A percentile compares a stretch with the other conserved stretches of the same genome.
phyloP scores from a whole-genome alignment of 495 filamentous ascomycete genomes.

The Trichoderma orchidacearum region DNA sequence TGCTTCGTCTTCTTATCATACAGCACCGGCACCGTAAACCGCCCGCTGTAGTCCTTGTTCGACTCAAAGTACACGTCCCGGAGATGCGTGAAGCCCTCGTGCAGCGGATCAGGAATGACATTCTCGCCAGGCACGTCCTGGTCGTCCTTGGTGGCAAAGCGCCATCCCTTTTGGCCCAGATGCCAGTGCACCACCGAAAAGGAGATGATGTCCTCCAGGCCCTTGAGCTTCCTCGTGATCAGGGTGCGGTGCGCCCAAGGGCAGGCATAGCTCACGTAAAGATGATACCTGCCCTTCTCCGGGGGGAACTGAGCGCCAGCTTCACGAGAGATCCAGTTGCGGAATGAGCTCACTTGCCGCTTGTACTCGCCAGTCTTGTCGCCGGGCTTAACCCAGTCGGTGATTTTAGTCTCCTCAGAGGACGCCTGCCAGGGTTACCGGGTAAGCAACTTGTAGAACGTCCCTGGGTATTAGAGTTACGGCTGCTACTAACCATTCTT shows the following conservation, averaged over 20 bases:
- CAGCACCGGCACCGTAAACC: constrained; percentile 69
- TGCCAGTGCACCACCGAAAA: constrained; percentile 58
- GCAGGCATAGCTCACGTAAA: constrained; percentile 64
- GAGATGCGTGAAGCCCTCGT: constrained; percentile 43
- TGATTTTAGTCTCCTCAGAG: constrained; percentile 39
- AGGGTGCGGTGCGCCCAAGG: constrained; percentile 77
- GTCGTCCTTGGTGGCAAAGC: constrained; percentile 54
- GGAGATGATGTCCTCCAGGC: constrained; percentile 58
- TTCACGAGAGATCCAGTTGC: constrained; percentile 51
- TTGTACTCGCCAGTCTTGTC: constrained; percentile 85
- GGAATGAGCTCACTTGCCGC: constrained; percentile 56
- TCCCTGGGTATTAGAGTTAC: neutral
- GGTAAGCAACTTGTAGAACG: neutral
- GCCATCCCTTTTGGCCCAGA: constrained; percentile 57
- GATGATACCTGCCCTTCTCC: constrained; percentile 63
- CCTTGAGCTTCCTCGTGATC: constrained; percentile 66
- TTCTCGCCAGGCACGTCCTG: constrained; percentile 33
- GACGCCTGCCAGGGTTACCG: neutral
- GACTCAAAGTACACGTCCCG: constrained; percentile 61
- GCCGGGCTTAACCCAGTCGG: constrained; percentile 64
- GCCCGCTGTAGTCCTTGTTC: constrained; percentile 52
- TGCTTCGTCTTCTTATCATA: constrained; percentile 60
- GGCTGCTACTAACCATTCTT: neutral
- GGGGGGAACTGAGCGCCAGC: constrained; percentile 51
- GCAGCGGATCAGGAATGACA: constrained; percentile 45